Percentiles rank a stretch among this genome's conserved stretches.
Evolutionary conservation across 768 basidiomycete genomes (phyloP).

Genomic region (Lentinula aciculospora): DNA sequence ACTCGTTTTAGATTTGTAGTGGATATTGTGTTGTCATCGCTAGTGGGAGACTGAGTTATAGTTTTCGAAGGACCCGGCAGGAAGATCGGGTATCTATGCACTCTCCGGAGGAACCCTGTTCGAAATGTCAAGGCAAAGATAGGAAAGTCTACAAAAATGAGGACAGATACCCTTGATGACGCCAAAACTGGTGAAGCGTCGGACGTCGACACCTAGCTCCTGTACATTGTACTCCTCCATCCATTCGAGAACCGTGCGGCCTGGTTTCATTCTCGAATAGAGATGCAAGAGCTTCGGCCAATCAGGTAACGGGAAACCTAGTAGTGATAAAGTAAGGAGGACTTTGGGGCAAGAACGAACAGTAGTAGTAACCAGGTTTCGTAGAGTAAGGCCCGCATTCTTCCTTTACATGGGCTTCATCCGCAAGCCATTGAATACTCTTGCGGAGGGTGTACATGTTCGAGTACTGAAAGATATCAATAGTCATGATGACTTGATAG

Average conservation of each 20-base stretch:
- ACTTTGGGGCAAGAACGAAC: background rate
- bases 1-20: constrained; percentile 25
- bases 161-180: constrained; percentile 75
- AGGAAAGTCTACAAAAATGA: no score
- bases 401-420: constrained; percentile 74
- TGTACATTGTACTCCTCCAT: constrained; percentile 72
- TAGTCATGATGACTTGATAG: constrained; percentile 94
- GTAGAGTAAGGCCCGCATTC: constrained; percentile 95
- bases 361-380: constrained; percentile 47
- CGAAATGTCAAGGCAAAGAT: no score
- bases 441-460: constrained; percentile 94
- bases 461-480: constrained; percentile 96
- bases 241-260: constrained; percentile 84
- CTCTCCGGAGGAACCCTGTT: constrained; percentile 82
- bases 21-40: background rate
- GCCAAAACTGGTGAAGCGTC: constrained; percentile 95
- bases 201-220: constrained; percentile 74
- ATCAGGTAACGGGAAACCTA: constrained; percentile 60
- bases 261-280: constrained; percentile 82
- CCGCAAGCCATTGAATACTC: constrained; percentile 82
- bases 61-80: constrained; percentile 32
- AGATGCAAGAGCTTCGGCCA: constrained; percentile 86
- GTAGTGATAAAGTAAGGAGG: constrained; percentile 16
- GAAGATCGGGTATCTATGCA: constrained; percentile 90
- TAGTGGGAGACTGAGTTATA: constrained; percentile 15